Evolutionary conservation across 345 rosid species (phyloP).

Genomic region (Eucalyptus grandis): DNA sequence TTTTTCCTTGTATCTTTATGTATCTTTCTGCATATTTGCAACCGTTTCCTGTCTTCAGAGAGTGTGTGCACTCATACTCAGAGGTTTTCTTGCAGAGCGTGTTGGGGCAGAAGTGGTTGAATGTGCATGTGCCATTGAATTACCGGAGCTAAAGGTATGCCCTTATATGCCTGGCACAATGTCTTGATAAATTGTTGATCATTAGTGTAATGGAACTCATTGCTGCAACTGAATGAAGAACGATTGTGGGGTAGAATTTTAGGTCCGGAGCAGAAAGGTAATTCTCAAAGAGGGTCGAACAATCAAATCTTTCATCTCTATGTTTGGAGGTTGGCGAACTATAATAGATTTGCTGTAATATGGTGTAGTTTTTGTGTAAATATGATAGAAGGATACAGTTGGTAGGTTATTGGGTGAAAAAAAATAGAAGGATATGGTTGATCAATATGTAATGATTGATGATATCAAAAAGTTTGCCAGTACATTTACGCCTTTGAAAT

Average conservation of each 20-base stretch:
- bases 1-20: neutral
- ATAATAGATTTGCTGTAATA: neutral
- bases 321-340: neutral
- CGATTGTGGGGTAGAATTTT: neutral
- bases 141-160: constrained; percentile 70
- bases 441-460: neutral
- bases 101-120: constrained; percentile 83
- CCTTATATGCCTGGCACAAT: neutral
- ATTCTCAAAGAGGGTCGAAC: neutral
- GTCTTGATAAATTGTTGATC: neutral
- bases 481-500: neutral
- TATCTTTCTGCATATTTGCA: neutral
- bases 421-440: neutral
- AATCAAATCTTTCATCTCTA: neutral
- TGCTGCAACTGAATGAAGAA: neutral
- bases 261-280: neutral
- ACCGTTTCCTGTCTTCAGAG: neutral
- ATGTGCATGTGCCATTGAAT: constrained; percentile 93
- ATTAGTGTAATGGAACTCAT: neutral
- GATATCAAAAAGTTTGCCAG: neutral
- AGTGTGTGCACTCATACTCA: neutral
- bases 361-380: neutral
- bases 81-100: constrained; percentile 51
- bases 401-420: neutral
- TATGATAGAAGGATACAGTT: neutral